phyloP scores from a whole-genome alignment of 2,329 filamentous ascomycete genomes.

The Venturia effusa region DNA sequence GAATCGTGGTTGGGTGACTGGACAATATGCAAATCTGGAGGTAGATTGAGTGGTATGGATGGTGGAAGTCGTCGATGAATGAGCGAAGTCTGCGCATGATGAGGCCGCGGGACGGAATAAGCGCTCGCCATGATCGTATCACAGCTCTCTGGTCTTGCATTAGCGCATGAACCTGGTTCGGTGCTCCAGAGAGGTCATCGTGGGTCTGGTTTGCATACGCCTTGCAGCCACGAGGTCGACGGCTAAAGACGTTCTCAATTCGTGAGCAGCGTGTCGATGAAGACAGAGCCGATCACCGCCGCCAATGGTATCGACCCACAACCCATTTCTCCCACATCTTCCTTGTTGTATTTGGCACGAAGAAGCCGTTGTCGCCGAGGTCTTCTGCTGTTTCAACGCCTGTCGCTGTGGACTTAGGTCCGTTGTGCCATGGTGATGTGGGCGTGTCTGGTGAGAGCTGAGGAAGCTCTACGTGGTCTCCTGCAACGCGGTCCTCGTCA shows the following conservation, averaged over 20 bases:
- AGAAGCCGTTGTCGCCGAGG: constrained; percentile 37
- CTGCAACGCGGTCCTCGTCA: constrained; percentile 27
- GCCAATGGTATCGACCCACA: constrained; percentile 17
- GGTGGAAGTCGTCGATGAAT: background rate
- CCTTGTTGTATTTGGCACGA: constrained; percentile 30
- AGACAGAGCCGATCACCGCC: background rate
- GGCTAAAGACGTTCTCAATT: background rate
- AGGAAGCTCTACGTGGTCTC: constrained; percentile 22
- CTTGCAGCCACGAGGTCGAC: background rate
- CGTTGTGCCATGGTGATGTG: constrained; percentile 20
- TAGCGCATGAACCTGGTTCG: background rate
- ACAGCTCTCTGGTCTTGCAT: background rate
- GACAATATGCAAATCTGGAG: background rate
- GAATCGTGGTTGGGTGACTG: background rate
- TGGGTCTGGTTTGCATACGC: background rate
- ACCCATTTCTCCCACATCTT: constrained; percentile 48
- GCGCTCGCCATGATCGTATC: background rate
- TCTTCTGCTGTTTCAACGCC: constrained; percentile 29
- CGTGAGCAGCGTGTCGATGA: background rate
- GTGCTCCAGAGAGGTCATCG: background rate
- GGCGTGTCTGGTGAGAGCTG: constrained; percentile 25
- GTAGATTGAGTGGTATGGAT: background rate
- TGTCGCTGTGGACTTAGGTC: background rate
- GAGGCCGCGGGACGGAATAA: background rate
- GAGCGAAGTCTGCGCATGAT: background rate